Evolutionary conservation across 1,139 yeast genomes (phyloP).

Genomic region (Blastobotrys aristatus): DNA sequence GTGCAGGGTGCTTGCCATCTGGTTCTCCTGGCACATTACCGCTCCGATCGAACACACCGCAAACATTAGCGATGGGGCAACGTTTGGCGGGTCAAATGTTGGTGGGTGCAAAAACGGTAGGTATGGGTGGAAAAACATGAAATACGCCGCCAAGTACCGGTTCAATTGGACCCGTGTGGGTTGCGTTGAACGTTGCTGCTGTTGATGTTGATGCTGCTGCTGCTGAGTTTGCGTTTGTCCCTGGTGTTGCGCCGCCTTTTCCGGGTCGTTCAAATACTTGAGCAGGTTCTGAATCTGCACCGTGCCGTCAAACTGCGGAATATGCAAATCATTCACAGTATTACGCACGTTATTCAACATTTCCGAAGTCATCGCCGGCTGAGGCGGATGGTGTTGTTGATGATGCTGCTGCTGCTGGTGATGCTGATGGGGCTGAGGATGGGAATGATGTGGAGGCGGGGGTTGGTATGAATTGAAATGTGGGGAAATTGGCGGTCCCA

Average conservation of each 20-base stretch:
- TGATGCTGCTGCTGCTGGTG: conserved; percentile 7
- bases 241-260: conserved; percentile 11
- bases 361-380: neutral
- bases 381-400: conserved; percentile 1
- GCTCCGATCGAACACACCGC: conserved; percentile 37
- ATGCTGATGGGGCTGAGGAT: conserved; percentile 13
- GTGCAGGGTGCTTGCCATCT: conserved; percentile 30
- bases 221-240: neutral
- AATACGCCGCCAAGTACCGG: conserved; percentile 33
- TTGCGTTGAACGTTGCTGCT: conserved; percentile 10
- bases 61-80: conserved; percentile 32
- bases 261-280: conserved; percentile 20
- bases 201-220: neutral
- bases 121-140: conserved; percentile 34
- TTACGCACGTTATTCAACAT: neutral
- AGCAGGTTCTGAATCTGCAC: conserved; percentile 20
- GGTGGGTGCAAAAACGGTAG: conserved; percentile 35
- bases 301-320: conserved; percentile 25
- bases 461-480: conserved; percentile 3
- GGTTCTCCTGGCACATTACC: conserved; percentile 28
- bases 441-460: conserved; percentile 5
- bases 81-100: conserved; percentile 30
- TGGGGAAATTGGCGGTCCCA: conserved; percentile 9
- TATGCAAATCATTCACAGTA: neutral
- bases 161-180: conserved; percentile 31